phyloP scores from a whole-genome alignment of 495 filamentous ascomycete species.

The Penicillium cinerascens region DNA sequence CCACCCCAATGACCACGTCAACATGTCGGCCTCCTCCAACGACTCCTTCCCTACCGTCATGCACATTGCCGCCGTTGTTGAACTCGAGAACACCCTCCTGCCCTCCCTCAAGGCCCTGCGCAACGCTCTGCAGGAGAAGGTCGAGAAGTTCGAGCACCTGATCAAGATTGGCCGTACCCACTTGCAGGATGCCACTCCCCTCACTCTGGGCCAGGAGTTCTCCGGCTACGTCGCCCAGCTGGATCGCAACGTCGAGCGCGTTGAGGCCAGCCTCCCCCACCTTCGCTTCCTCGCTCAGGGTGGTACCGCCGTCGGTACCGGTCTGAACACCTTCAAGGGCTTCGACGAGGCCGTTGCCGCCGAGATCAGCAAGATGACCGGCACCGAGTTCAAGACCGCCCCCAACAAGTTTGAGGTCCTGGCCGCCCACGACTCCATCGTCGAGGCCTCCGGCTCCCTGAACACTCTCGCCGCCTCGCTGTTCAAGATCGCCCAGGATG shows the following conservation, averaged over 20 bases:
- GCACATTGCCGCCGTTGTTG: slow-evolving; percentile 96
- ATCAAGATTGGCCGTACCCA: slow-evolving; percentile 99
- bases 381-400: slow-evolving; percentile 89
- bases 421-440: slow-evolving; percentile 94
- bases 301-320: slow-evolving; percentile 95
- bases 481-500: slow-evolving; percentile 98
- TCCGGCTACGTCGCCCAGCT: slow-evolving; percentile 96
- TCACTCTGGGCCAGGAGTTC: slow-evolving; percentile 97
- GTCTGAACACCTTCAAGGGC: slow-evolving; percentile 94
- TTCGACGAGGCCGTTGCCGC: slow-evolving; percentile 89
- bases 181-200: slow-evolving; percentile 93
- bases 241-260: slow-evolving; percentile 82
- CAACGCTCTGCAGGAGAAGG: slow-evolving; percentile 79
- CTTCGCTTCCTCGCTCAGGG: slow-evolving; percentile 88
- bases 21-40: slow-evolving; percentile 98
- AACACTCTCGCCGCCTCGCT: slow-evolving; percentile 91
- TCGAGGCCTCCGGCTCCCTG: slow-evolving; percentile 87
- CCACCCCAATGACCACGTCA: slow-evolving; percentile 99
- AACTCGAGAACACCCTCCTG: slow-evolving; percentile 81
- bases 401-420: slow-evolving; percentile 99
- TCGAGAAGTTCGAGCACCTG: slow-evolving; percentile 82
- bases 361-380: slow-evolving; percentile 88
- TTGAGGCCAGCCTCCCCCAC: slow-evolving; percentile 77
- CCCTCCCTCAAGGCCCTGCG: slow-evolving; percentile 79
- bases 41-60: slow-evolving; percentile 99